phyloP scores from a whole-genome alignment of 1,284 basidiomycete genomes.

The Cryptococcus sp. region DNA sequence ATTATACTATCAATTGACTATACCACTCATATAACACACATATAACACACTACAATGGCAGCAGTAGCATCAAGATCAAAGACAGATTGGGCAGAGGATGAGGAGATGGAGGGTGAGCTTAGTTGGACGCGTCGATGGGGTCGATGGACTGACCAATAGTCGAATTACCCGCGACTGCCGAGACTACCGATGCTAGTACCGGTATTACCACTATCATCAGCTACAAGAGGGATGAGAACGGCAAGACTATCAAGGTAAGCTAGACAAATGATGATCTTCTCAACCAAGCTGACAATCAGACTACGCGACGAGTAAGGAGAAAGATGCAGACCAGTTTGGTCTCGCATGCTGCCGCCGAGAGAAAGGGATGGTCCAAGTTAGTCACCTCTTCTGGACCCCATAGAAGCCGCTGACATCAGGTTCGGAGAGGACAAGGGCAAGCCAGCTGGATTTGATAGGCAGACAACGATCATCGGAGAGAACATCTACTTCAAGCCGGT shows the following conservation, averaged over 20 bases:
- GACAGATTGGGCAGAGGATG: slow-evolving; percentile 29
- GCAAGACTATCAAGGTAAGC: slow-evolving; percentile 87
- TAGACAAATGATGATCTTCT: not conserved
- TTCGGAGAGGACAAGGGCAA: slow-evolving; percentile 91
- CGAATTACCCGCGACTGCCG: not conserved
- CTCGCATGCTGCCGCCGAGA: slow-evolving; percentile 86
- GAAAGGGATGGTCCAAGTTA: slow-evolving; percentile 82
- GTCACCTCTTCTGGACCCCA: slow-evolving; percentile 8
- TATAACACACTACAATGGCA: slow-evolving; percentile 2
- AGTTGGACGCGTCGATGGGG: not conserved
- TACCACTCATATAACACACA: not conserved
- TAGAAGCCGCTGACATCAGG: slow-evolving; percentile 26
- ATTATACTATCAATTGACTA: not conserved
- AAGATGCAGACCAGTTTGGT: slow-evolving; percentile 89
- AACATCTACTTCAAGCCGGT: slow-evolving; percentile 78
- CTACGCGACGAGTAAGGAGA: slow-evolving; percentile 76
- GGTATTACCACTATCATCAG: slow-evolving; percentile 82
- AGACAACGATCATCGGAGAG: slow-evolving; percentile 95
- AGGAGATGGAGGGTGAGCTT: slow-evolving; percentile 16
- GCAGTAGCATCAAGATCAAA: slow-evolving; percentile 12
- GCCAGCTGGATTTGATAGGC: slow-evolving; percentile 81
- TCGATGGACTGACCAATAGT: not conserved
- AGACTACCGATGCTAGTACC: slow-evolving; percentile 68
- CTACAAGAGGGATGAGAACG: slow-evolving; percentile 82
- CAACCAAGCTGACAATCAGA: not conserved